Conservation (phyloP, 2,329 filamentous ascomycete genomes). For the Fusarium multiceps region DNA sequence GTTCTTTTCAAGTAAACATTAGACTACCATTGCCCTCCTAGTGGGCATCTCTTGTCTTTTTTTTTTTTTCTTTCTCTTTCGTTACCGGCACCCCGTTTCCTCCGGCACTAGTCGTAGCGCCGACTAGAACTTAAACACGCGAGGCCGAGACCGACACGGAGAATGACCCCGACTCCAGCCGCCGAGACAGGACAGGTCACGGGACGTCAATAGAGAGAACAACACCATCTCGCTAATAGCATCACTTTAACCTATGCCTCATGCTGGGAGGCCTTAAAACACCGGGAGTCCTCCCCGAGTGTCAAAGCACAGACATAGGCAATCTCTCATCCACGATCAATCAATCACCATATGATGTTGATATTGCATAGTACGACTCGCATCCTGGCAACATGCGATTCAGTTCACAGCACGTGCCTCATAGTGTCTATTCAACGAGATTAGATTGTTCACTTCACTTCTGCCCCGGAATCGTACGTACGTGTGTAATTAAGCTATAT, state of each 20-base stretch:
- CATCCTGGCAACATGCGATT: constrained; percentile 42
- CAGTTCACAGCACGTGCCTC: constrained; percentile 40
- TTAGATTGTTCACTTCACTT: constrained; percentile 22
- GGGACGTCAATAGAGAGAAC: neutral
- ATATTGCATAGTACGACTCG: constrained; percentile 38
- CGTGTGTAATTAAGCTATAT: constrained; percentile 31
- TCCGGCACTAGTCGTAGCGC: constrained; percentile 36
- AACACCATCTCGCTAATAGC: neutral
- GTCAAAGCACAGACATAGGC: constrained; percentile 18
- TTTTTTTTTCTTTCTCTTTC: neutral
- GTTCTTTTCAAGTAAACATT: constrained; percentile 34
- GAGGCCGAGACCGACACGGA: constrained; percentile 38
- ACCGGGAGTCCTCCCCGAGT: neutral
- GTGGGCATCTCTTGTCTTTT: constrained; percentile 22
- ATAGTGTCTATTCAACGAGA: constrained; percentile 21
- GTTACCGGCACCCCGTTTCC: constrained; percentile 35
- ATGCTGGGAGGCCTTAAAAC: constrained; percentile 2
- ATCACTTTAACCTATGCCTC: neutral
- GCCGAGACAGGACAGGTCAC: constrained; percentile 13
- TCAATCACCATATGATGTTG: constrained; percentile 10
- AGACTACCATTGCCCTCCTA: neutral
- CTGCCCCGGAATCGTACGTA: constrained; percentile 13
- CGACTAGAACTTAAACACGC: constrained; percentile 36
- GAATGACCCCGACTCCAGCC: constrained; percentile 28
- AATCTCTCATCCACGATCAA: constrained; percentile 9